Evolutionary conservation across 2,329 filamentous ascomycete species (phyloP).

Genomic region (Hypoxylon sp.): DNA sequence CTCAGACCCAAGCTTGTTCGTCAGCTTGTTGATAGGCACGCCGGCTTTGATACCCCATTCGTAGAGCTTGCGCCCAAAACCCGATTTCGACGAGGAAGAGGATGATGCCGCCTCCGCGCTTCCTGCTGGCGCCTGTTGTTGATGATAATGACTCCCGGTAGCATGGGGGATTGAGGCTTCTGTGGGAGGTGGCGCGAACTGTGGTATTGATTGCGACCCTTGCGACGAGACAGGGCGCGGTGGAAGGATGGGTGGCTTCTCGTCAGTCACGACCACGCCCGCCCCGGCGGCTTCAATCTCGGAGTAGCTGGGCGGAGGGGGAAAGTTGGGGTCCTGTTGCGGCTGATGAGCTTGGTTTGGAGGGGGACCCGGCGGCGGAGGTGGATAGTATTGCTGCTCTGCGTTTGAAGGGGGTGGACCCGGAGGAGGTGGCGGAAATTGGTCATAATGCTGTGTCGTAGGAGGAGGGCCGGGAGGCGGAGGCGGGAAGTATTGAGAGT

Average conservation of each 20-base stretch:
- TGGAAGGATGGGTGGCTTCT: constrained; percentile 42
- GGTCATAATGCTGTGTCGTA: constrained; percentile 24
- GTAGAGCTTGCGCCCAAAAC: constrained; percentile 44
- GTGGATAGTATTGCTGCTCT: constrained; percentile 38
- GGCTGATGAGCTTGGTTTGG: constrained; percentile 19
- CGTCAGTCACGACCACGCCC: constrained; percentile 28
- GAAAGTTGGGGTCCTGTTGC: constrained; percentile 20
- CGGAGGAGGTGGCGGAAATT: constrained; percentile 38
- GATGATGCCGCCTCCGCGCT: constrained; percentile 5
- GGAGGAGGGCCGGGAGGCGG: constrained; percentile 44
- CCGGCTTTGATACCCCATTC: constrained; percentile 63
- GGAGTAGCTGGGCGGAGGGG: constrained; percentile 43
- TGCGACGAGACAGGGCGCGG: constrained; percentile 35
- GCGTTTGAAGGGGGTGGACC: constrained; percentile 32
- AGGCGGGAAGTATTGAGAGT: constrained; percentile 36
- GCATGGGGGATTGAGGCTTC: constrained; percentile 9
- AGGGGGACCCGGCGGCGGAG: constrained; percentile 36
- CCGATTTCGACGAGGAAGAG: constrained; percentile 27
- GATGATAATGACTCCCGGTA: constrained; percentile 3
- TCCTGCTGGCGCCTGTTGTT: constrained; percentile 8
- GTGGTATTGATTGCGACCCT: constrained; percentile 26
- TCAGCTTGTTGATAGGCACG: constrained; percentile 83
- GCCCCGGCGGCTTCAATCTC: constrained; percentile 25
- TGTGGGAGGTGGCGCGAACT: constrained; percentile 36
- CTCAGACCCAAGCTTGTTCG: constrained; percentile 85